These are phyloP conservation scores for Silene uniflora DNA, from an alignment of 148 eudicot species.

Conservation along the genomic window DNA sequence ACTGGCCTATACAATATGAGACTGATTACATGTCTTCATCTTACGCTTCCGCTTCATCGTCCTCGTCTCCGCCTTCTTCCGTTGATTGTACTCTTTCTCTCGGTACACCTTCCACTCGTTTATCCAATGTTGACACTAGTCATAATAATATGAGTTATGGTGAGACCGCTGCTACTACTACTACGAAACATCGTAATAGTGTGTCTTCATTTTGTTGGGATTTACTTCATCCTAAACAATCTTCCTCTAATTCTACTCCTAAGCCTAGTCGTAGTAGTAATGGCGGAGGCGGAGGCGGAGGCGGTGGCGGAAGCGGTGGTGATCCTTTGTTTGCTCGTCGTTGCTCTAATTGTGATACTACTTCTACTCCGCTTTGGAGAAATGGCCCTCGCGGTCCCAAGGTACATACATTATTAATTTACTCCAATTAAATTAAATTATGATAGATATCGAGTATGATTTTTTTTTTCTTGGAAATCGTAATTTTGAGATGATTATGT, in stretches of 20 bases:
- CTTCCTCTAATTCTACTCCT: conserved; percentile 11
- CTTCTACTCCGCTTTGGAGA: conserved; percentile 96
- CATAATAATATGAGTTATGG: neutral
- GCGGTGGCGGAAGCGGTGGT: conserved; percentile 19
- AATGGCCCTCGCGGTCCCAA: conserved; percentile 98
- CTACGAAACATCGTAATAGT: conserved; percentile 27
- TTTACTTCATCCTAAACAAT: conserved; percentile 46
- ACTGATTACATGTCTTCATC: conserved; percentile 29
- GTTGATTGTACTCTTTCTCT: conserved; percentile 95
- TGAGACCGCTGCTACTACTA: neutral
- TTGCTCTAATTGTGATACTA: conserved; percentile 96
- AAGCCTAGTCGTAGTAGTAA: conserved; percentile 27
- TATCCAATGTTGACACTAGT: conserved; percentile 6
- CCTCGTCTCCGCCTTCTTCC: conserved; percentile 34
- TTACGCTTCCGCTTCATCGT: conserved; percentile 21
- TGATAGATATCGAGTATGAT: neutral
- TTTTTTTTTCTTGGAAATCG: neutral
- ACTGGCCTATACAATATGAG: conserved; percentile 37
- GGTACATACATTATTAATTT: conserved; percentile 33
- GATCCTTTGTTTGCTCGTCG: conserved; percentile 73
- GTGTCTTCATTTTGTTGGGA: conserved; percentile 64
- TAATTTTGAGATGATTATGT: neutral
- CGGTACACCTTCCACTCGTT: conserved; percentile 81
- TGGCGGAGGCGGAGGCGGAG: neutral
- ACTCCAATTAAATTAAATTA: neutral